A percentile compares a stretch with the other conserved stretches of the same genome.
Evolutionary conservation across 164 flowering plant genomes (phyloP).

Genomic region (Vitis amurensis): DNA sequence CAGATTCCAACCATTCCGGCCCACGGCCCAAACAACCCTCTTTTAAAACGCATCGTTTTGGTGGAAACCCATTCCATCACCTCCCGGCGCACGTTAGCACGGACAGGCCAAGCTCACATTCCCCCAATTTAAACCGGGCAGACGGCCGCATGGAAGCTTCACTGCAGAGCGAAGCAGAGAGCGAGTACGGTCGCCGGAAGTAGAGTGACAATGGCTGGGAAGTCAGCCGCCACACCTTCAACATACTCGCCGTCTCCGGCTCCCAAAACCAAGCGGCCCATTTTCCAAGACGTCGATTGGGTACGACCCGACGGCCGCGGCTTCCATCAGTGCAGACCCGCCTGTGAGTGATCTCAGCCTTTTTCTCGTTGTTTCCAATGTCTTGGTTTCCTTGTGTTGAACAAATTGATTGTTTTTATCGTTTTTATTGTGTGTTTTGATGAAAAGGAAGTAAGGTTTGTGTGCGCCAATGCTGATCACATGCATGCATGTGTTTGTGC

Average conservation of each 20-base stretch:
- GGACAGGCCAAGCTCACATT: too few species aligned
- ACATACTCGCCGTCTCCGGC: conserved; percentile 69
- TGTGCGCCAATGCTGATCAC: too few species aligned
- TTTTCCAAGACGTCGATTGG: conserved; percentile 59
- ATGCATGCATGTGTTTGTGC: too few species aligned
- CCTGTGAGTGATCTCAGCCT: conserved; percentile 44
- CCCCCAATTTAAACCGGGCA: too few species aligned
- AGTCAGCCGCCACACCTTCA: conserved; percentile 36
- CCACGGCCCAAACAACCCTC: too few species aligned
- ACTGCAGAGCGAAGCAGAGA: too few species aligned
- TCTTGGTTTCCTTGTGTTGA: not conserved
- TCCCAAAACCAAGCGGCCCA: conserved; percentile 30
- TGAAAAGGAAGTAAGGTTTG: too few species aligned
- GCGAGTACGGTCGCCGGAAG: not conserved
- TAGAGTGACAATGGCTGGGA: conserved; percentile 47
- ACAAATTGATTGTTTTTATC: not conserved
- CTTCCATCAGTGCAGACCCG: conserved; percentile 90
- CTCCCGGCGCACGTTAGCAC: too few species aligned
- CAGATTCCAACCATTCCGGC: too few species aligned
- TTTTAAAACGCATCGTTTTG: too few species aligned
- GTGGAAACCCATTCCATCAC: too few species aligned
- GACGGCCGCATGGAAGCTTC: too few species aligned
- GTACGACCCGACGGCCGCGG: conserved; percentile 85
- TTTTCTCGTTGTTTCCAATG: not conserved
- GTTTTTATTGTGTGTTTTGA: not conserved